Evolutionary conservation across 2,329 filamentous ascomycete species (phyloP).

Genomic region (Elsinoe perseae): DNA sequence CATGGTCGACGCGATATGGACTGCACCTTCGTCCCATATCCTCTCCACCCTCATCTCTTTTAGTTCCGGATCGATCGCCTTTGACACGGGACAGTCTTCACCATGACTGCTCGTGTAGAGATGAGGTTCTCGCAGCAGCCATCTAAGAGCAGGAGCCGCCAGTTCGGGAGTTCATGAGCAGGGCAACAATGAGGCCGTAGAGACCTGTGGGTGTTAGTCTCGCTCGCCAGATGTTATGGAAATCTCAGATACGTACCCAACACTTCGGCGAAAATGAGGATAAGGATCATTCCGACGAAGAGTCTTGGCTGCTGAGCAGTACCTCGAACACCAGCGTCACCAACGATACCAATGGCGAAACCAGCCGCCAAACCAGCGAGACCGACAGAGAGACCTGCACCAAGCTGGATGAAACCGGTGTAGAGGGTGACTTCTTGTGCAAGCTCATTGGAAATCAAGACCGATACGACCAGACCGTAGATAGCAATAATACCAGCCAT

Average conservation of each 20-base stretch:
- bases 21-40: neutral
- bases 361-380: conserved; percentile 36
- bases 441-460: conserved; percentile 48
- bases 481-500: conserved; percentile 99
- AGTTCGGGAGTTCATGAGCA: conserved; percentile 98
- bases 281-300: conserved; percentile 96
- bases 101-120: conserved; percentile 12
- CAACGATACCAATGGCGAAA: conserved; percentile 48
- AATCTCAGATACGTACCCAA: conserved; percentile 63
- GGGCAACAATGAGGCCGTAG: conserved; percentile 95
- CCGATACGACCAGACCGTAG: conserved; percentile 53
- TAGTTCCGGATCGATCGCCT: neutral
- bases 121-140: conserved; percentile 17
- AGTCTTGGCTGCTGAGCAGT: conserved; percentile 76
- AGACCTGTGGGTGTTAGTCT: conserved; percentile 56
- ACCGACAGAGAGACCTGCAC: conserved; percentile 45
- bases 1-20: neutral
- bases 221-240: conserved; percentile 10
- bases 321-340: conserved; percentile 81
- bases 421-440: conserved; percentile 41
- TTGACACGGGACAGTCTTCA: conserved; percentile 11
- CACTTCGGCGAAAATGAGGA: conserved; percentile 99
- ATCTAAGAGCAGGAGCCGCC: conserved; percentile 54
- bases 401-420: conserved; percentile 47
- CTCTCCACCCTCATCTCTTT: neutral